These are phyloP conservation scores for Fragaria nilgerrensis DNA, from an alignment of 306 rosid genomes.

Conservation along the genomic window DNA sequence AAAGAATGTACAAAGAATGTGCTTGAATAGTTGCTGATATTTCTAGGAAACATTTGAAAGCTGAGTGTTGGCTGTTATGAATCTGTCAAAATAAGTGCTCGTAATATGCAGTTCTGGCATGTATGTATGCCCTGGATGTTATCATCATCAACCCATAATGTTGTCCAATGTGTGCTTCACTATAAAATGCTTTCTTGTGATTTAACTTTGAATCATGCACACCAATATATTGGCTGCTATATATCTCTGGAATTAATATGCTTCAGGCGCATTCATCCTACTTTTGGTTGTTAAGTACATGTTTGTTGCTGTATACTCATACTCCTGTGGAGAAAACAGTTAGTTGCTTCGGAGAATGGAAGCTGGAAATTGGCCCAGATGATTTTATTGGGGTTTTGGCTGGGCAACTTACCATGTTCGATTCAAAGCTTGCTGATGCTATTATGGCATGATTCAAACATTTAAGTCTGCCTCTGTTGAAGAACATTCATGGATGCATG, in stretches of 20 bases:
- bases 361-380: not conserved
- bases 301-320: not conserved
- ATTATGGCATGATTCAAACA: not conserved
- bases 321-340: not conserved
- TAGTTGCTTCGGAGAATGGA: not conserved
- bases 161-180: not conserved
- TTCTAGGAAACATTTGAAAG: conserved; percentile 5
- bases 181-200: not conserved
- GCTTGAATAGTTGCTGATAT: conserved; percentile 10
- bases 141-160: not conserved
- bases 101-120: not conserved
- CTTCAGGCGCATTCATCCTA: not conserved
- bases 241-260: not conserved
- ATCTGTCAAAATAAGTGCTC: not conserved
- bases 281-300: not conserved
- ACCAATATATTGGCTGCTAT: not conserved
- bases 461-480: not conserved
- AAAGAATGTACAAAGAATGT: no score
- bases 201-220: not conserved
- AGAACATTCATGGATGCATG: not conserved
- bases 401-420: not conserved
- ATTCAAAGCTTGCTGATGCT: not conserved
- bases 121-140: conserved; percentile 8
- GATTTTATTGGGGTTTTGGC: not conserved
- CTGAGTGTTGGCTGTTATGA: conserved; percentile 5